Percentiles rank a stretch among this genome's conserved stretches.
phyloP scores from a whole-genome alignment of 129 eudicot species.

The Centaurea solstitialis region DNA sequence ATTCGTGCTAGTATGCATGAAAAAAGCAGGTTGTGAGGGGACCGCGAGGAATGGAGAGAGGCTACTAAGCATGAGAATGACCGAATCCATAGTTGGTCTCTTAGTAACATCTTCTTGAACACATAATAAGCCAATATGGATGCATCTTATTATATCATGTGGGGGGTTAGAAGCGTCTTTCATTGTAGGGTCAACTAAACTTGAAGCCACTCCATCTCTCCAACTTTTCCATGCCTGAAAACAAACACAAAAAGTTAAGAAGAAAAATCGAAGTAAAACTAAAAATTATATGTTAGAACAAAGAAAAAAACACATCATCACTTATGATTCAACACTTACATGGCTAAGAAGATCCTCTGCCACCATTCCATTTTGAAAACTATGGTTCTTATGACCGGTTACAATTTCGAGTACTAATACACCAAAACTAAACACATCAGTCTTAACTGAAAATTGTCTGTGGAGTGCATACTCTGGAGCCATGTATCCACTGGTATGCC shows the following conservation, averaged over 20 bases:
- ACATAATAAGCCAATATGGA: background rate
- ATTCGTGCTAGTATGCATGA: conserved; percentile 11
- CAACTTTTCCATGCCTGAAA: conserved; percentile 38
- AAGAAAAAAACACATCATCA: background rate
- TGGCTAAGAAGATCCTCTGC: conserved; percentile 11
- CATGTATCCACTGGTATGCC: conserved; percentile 37
- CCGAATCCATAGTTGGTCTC: conserved; percentile 35
- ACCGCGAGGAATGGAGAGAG: conserved; percentile 30
- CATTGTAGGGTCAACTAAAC: conserved; percentile 20
- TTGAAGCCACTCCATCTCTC: conserved; percentile 17
- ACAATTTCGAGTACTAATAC: conserved; percentile 38
- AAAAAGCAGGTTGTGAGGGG: conserved; percentile 43
- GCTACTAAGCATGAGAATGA: conserved; percentile 32
- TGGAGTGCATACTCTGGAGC: conserved; percentile 37
- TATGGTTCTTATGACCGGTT: conserved; percentile 34
- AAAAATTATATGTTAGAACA: background rate
- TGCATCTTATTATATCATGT: conserved; percentile 25
- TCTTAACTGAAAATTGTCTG: conserved; percentile 43
- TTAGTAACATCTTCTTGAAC: conserved; percentile 24
- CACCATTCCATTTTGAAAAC: conserved; percentile 10
- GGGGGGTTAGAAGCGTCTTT: background rate
- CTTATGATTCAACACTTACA: background rate
- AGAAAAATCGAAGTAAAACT: background rate
- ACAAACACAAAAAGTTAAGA: background rate
- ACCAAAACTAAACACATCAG: conserved; percentile 52